Percentiles rank a stretch among this genome's conserved stretches.
phyloP scores from a whole-genome alignment of 1,284 basidiomycete species.

The Chondrostereum purpureum region DNA sequence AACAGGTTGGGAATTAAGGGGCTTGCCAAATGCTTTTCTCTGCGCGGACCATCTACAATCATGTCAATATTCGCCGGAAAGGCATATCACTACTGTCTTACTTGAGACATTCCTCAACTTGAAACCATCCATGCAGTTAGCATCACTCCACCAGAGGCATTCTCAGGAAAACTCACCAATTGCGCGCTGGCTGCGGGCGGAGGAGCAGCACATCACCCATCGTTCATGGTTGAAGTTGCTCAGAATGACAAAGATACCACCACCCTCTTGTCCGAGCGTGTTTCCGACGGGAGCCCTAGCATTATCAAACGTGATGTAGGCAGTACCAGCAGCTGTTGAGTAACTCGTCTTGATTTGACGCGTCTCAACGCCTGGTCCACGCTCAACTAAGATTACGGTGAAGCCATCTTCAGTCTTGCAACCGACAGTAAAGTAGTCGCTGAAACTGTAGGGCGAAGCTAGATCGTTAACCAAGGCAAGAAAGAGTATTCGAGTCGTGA shows the following conservation, averaged over 20 bases:
- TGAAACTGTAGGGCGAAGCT: constrained; percentile 37
- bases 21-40: constrained; percentile 82
- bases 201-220: constrained; percentile 68
- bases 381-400: constrained; percentile 78
- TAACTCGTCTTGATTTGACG: constrained; percentile 83
- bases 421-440: constrained; percentile 65
- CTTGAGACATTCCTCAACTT: constrained; percentile 68
- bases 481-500: constrained; percentile 1
- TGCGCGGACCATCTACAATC: constrained; percentile 66
- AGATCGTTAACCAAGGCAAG: too few species aligned
- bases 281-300: constrained; percentile 83
- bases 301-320: constrained; percentile 84
- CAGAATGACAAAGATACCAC: constrained; percentile 76
- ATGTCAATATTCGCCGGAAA: too few species aligned
- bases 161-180: constrained; percentile 21
- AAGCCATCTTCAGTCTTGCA: constrained; percentile 73
- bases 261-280: constrained; percentile 79
- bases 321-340: constrained; percentile 73
- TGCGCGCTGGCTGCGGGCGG: constrained; percentile 43
- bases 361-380: constrained; percentile 74
- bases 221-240: constrained; percentile 74
- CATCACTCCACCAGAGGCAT: constrained; percentile 26
- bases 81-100: constrained; percentile 22
- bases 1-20: constrained; percentile 76
- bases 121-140: constrained; percentile 2